These are phyloP conservation scores for Apiospora hydei DNA, from an alignment of 2,329 filamentous ascomycete genomes.

Conservation along the genomic window DNA sequence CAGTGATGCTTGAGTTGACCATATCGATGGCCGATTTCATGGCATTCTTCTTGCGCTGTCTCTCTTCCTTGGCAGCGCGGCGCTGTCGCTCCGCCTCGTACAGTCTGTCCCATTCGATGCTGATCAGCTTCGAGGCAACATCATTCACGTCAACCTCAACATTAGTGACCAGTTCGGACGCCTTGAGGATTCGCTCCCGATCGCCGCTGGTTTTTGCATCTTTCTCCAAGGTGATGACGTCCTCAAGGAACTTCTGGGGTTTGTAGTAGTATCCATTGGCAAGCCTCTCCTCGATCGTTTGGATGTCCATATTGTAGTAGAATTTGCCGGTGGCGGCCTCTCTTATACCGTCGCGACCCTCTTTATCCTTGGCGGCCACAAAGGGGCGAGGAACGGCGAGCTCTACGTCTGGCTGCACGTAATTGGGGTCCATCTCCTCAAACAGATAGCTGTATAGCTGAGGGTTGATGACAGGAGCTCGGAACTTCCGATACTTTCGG, in stretches of 20 bases:
- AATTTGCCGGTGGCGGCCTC: slow-evolving; percentile 82
- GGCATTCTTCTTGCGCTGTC: slow-evolving; percentile 67
- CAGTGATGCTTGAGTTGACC: slow-evolving; percentile 58
- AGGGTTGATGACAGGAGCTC: slow-evolving; percentile 79
- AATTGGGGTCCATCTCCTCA: slow-evolving; percentile 80
- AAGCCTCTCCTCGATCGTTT: slow-evolving; percentile 92
- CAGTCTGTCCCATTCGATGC: slow-evolving; percentile 82
- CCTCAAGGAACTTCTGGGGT: slow-evolving; percentile 86
- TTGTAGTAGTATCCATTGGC: slow-evolving; percentile 96
- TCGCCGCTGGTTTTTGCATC: slow-evolving; percentile 87
- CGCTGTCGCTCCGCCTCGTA: slow-evolving; percentile 77
- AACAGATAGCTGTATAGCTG: slow-evolving; percentile 80
- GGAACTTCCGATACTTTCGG: slow-evolving; percentile 86
- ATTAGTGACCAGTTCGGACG: slow-evolving; percentile 90
- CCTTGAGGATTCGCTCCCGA: slow-evolving; percentile 81
- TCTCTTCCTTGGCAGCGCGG: slow-evolving; percentile 64
- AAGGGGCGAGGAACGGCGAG: slow-evolving; percentile 73
- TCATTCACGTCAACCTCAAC: slow-evolving; percentile 91
- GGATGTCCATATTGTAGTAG: slow-evolving; percentile 89
- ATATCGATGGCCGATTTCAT: slow-evolving; percentile 62
- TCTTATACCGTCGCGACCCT: slow-evolving; percentile 77
- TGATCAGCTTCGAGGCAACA: slow-evolving; percentile 71
- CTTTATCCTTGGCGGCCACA: slow-evolving; percentile 79
- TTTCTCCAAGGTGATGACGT: slow-evolving; percentile 84
- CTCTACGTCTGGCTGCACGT: slow-evolving; percentile 65